phyloP scores from a whole-genome alignment of 1,284 basidiomycete genomes.

The Phlebopus sp. region DNA sequence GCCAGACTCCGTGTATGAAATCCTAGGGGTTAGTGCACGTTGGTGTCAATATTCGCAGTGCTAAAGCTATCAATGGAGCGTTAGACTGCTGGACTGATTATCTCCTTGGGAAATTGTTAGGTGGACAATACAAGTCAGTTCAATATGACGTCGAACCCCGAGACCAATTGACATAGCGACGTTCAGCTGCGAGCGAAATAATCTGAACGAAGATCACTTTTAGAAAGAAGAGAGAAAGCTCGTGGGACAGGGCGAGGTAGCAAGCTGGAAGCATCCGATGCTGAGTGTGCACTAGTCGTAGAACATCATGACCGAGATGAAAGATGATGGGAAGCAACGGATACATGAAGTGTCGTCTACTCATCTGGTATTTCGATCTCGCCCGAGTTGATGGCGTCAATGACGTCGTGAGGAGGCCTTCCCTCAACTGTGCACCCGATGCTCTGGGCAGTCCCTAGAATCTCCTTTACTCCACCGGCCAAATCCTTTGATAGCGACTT shows the following conservation, averaged over 20 bases:
- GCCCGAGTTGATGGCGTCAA: conserved; percentile 94
- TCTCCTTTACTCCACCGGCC: conserved; percentile 91
- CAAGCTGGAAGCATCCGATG: too few species aligned
- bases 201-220: too few species aligned
- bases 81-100: too few species aligned
- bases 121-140: too few species aligned
- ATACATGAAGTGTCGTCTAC: conserved; percentile 49
- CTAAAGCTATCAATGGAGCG: background rate
- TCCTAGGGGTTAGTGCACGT: too few species aligned
- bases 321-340: conserved; percentile 17
- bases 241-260: background rate
- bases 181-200: background rate
- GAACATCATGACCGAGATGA: background rate
- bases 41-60: background rate
- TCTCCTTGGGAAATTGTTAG: too few species aligned
- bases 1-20: too few species aligned
- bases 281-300: background rate
- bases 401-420: conserved; percentile 90
- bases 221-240: too few species aligned
- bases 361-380: conserved; percentile 94
- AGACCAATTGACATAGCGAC: too few species aligned
- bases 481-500: conserved; percentile 96
- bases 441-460: conserved; percentile 89
- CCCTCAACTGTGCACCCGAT: conserved; percentile 98
- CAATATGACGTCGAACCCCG: too few species aligned